These are phyloP conservation scores for Chlorella vulgaris DNA, from an alignment of 139 green algal species.

Conservation along the genomic window DNA sequence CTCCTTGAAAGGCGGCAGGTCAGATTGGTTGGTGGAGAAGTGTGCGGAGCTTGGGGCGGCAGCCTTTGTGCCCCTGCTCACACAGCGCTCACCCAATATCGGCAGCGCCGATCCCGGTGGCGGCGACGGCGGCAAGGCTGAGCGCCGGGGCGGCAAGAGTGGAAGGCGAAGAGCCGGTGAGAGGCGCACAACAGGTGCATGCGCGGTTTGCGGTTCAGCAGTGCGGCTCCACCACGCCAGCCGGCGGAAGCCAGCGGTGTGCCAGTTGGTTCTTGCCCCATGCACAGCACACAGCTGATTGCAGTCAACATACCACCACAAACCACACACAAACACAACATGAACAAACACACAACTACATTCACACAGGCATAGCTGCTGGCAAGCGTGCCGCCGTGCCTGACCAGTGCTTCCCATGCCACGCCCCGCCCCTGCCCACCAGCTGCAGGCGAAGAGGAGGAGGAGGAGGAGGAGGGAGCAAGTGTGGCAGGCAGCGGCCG, in stretches of 20 bases:
- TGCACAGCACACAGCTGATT: too few species aligned
- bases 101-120: constrained; percentile 10
- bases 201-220: background rate
- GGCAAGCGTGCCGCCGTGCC: too few species aligned
- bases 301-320: too few species aligned
- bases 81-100: constrained; percentile 59
- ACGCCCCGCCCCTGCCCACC: background rate
- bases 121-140: background rate
- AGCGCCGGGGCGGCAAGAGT: background rate
- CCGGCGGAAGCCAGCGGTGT: too few species aligned
- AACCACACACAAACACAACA: too few species aligned
- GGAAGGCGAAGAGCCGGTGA: background rate
- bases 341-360: too few species aligned
- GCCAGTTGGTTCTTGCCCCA: too few species aligned
- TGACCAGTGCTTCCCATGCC: background rate
- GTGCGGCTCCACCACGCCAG: background rate
- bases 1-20: constrained; percentile 81
- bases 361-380: too few species aligned
- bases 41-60: constrained; percentile 81
- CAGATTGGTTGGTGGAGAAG: constrained; percentile 94
- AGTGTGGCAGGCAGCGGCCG: constrained; percentile 19
- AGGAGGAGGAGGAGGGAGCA: constrained; percentile 18
- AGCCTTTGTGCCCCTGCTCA: constrained; percentile 77
- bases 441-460: background rate
- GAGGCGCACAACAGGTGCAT: background rate